Base-by-base conservation (phyloP, 768 basidiomycete species). In the Grammothele lineata region DNA sequence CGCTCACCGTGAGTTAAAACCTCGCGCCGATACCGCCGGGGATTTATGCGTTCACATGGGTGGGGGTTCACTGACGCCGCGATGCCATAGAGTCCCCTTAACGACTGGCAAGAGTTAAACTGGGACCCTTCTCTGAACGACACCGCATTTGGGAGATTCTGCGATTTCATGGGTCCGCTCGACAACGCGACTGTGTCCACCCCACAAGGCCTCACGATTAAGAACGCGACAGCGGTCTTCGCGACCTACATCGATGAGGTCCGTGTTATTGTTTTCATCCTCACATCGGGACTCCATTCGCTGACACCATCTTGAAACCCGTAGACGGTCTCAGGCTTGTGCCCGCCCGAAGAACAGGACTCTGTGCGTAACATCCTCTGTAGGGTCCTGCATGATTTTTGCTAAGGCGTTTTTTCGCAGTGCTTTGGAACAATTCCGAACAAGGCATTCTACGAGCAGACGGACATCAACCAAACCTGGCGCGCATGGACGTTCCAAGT, bases 401-500 rank as follows among this genome's bases (percentile, higher is more conserved):
- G 12, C 6, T 24, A 8, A 19, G 6, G 11, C 18, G 6, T 14
- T 32, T 3, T n/a, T n/a, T n/a, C n/a, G n/a, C 40, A 92, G 79
- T 98, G 94, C 66, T 97, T 95, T 58, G 92, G 93, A 4, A 88
- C 91, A 0, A 82, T 77, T 53, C 69, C 94, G 47, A 82, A 83
- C 49, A 59, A 70, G 5, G 70, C 77, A 50, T 93, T 78, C 64
- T 73, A 75, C 55, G 69, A 73, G 15, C 77, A 75, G 26, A 53
- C 51, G 1, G 78, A 77, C 19, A 66, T 92, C 15, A 71, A 78
- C 43, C 79, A 91, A 58, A 77, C 76, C 1, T 97, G 94, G 94
- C 78, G 92, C 25, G 64, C 83, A 12, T 98, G 94, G 94, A 57
- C 71, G 5, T 96, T 92, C 74, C 94, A 92, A 69, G 88, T 89